Percentiles rank a stretch among this genome's conserved stretches.
Conservation (phyloP, 163 green algal species). For the Scenedesmus sp. region DNA sequence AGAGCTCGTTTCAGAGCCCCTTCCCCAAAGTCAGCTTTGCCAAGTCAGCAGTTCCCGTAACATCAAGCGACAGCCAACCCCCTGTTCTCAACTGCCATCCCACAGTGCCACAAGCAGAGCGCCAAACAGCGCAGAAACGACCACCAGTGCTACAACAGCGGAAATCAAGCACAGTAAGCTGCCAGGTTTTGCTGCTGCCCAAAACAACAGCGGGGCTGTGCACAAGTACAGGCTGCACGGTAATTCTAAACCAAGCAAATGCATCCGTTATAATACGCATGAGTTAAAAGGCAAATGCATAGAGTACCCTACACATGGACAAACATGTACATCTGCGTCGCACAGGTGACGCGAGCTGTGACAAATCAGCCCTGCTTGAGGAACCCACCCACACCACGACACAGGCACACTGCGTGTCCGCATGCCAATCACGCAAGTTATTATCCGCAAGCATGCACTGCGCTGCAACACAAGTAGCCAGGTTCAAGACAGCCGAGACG, state of each 20-base stretch:
- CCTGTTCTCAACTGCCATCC: neutral
- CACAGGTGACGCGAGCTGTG: neutral
- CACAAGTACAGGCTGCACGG: neutral
- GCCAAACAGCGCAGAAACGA: neutral
- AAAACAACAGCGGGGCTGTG: neutral
- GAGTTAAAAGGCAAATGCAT: neutral
- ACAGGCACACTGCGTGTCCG: neutral
- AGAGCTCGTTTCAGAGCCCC: neutral
- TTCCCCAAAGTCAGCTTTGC: neutral
- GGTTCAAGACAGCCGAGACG: neutral
- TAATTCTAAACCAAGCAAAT: neutral
- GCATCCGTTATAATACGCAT: neutral
- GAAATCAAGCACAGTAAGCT: neutral
- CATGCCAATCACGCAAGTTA: neutral
- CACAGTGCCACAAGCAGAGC: neutral
- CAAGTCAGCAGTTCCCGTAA: neutral
- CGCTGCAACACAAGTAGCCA: neutral
- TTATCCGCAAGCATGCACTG: neutral
- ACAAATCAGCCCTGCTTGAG: constrained; percentile 5
- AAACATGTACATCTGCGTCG: neutral
- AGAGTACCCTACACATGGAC: constrained; percentile 1
- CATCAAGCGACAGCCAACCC: neutral
- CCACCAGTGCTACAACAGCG: no score
- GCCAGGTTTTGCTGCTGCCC: neutral
- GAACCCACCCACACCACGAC: neutral